phyloP scores from a whole-genome alignment of 106 monocot species.

The Dioscorea zingiberensis region DNA sequence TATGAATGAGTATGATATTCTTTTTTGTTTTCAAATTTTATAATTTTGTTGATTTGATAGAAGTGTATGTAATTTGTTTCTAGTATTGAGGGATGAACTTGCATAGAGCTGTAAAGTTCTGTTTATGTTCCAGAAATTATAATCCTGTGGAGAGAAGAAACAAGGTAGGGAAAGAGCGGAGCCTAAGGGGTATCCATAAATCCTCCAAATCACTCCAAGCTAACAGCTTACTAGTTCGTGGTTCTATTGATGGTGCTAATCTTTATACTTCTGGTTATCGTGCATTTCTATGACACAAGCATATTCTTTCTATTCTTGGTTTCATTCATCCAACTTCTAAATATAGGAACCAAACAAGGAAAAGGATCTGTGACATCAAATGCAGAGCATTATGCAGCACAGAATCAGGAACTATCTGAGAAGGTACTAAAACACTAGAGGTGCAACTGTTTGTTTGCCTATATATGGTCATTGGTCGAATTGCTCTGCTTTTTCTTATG shows the following conservation, averaged over 20 bases:
- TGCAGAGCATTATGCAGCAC: slow-evolving; percentile 14
- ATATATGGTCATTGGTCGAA: no score
- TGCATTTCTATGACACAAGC: slow-evolving; percentile 1
- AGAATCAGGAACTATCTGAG: slow-evolving; percentile 44
- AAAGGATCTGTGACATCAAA: slow-evolving; percentile 8
- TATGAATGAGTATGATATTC: slow-evolving; percentile 65
- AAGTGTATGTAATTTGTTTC: no score
- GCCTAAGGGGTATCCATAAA: slow-evolving; percentile 26
- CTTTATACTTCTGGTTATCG: slow-evolving; percentile 20
- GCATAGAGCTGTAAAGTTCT: not conserved
- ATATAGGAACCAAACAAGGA: slow-evolving; percentile 38
- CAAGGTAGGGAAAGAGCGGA: slow-evolving; percentile 72
- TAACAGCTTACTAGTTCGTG: slow-evolving; percentile 30
- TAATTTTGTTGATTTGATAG: no score
- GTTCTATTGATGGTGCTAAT: slow-evolving; percentile 33
- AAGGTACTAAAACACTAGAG: slow-evolving; percentile 32
- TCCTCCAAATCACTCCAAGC: slow-evolving; percentile 58
- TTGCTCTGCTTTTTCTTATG: no score
- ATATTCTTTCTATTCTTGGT: not conserved
- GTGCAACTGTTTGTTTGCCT: not conserved
- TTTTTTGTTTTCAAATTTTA: slow-evolving; percentile 1
- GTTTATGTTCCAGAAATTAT: slow-evolving; percentile 55
- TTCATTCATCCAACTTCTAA: not conserved
- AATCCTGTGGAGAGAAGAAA: slow-evolving; percentile 84
- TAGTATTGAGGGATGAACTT: no score